Conservation (phyloP, 2,329 filamentous ascomycete genomes). For the Aspergillus vadensis region DNA sequence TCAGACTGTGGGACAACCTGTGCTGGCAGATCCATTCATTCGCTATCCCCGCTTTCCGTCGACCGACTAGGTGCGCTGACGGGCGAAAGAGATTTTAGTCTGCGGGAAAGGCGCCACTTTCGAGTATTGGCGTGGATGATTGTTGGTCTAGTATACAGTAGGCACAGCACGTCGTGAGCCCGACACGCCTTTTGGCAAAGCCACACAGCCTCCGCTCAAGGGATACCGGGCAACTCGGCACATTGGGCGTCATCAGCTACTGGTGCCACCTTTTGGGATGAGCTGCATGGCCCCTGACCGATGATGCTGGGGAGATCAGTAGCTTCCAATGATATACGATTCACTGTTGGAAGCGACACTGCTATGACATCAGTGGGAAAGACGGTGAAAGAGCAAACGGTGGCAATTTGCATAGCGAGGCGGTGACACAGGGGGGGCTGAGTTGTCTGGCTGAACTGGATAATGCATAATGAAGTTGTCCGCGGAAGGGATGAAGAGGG, state of each 20-base stretch:
- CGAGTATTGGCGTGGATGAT: not conserved
- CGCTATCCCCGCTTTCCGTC: conserved; percentile 3
- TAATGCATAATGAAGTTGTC: not conserved
- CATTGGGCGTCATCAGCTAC: conserved; percentile 17
- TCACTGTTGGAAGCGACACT: not conserved
- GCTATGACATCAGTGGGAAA: conserved; percentile 11
- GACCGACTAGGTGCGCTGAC: not conserved
- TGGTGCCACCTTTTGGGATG: conserved; percentile 14
- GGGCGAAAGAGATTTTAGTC: not conserved
- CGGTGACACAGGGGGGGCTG: not conserved
- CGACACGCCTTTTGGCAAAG: conserved; percentile 1
- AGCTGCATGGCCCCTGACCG: not conserved
- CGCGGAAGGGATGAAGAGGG: not conserved
- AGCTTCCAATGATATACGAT: conserved; percentile 7
- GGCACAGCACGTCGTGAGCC: conserved; percentile 1
- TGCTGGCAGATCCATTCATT: not conserved
- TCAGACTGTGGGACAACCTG: not conserved
- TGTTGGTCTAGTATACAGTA: conserved; percentile 7
- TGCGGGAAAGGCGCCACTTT: conserved; percentile 11
- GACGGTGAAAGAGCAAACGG: conserved; percentile 8
- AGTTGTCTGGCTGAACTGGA: not conserved
- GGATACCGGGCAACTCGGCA: conserved; percentile 6
- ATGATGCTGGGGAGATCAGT: conserved; percentile 14
- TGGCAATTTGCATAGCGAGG: conserved; percentile 7
- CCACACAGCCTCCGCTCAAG: conserved; percentile 14